Base-by-base conservation (phyloP, 441 rosid species). In the Theobroma grandiflorum region DNA sequence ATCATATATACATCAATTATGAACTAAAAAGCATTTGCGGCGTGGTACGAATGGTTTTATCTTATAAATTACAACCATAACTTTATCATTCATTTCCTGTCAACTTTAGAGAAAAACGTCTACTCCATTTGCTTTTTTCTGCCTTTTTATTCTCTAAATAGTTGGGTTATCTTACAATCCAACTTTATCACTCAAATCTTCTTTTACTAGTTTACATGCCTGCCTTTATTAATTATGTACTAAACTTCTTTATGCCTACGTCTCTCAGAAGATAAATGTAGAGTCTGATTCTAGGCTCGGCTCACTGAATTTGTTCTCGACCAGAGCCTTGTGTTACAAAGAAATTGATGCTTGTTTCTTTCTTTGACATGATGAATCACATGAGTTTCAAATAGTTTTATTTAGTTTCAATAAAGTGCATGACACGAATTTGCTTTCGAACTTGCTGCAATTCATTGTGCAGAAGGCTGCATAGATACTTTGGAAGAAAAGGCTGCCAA, bases 341-440 rank as follows among this genome's bases (percentile, higher is more conserved):
- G 20, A 52, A 52, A n/a, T 42, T 11, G 33, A 45, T 68, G 55
- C 55, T 45, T 31, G 42, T 49, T 70, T 49, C 40, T 70, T 49
- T 49, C 40, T 45, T 69, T 49, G 74, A 47, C 74, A 47, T 49
- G 58, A 47, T 31, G 58, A 47, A 49, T 70, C 58, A 70, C 74
- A 70, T 47, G 74, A 22, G 38, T 49, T 47, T 49, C 42, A 26
- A 49, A 70, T 14, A 45, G 5, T 22, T 8, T 43, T 40, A 47
- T 70, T 70, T 53, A 26, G 40, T 69, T 69, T 47, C 40, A 14
- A 69, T 69, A 26, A 26, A 71, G 43, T 49, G 59, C 7, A 26
- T 45, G 33, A 47, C 47, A 45, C 11, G 45, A 31, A 18, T 2
- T 31, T 50, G 6, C 73, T 69, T 69, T 22, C 73, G 45, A 45